Base-by-base conservation (phyloP, 192 early-diverging fungal species). In the Backusella parvicylindrica region DNA sequence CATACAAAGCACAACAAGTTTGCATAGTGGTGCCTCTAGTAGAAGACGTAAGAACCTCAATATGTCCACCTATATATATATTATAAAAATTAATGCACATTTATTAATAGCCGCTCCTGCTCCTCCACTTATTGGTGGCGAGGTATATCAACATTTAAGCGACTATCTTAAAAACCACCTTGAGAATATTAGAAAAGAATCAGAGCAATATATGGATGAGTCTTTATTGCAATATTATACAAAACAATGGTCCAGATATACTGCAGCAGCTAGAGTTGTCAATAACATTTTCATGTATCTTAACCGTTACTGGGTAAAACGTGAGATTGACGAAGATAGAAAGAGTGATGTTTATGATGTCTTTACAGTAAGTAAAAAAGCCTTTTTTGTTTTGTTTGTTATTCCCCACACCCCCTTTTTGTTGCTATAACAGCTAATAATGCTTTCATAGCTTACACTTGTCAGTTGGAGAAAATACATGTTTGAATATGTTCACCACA, bases 281-380 rank as follows among this genome's bases (percentile, higher is more conserved):
- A 89, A 98, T 81, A 94, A 98, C 78, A 86, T 97, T 64, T 98
- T 98, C 76, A 85, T 86, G 15, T 99, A 99, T 81, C 86, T 99
- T 64, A 99, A 99, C 83, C 90, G 96, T 38, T 93, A 96, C 81
- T 99, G 98, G 98, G 94, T 98, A 50, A 96, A 94, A 83, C 87
- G 98, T 76, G 95, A 97, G 84, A 92, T 96, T 67, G 96, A 97
- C 41, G 98, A 99, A 74, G 94, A 95, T 32, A 90, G 88, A 80
- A 94, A 92, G 84, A 90, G 86, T 50, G 87, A 86, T 74, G 91
- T 97, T 30, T 94, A 92, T 77, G 96, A 98, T 71, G 92, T 99
- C 41, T 95, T 96, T 82, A 98, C 95, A 71, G 92, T 99, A 82
- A 87, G 86, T 86, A 71, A 6, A 50, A n/a, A n/a, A n/a, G n/a